These are phyloP conservation scores for Rosa hybrid DNA, from an alignment of 331 rosid genomes.

Conservation along the genomic window DNA sequence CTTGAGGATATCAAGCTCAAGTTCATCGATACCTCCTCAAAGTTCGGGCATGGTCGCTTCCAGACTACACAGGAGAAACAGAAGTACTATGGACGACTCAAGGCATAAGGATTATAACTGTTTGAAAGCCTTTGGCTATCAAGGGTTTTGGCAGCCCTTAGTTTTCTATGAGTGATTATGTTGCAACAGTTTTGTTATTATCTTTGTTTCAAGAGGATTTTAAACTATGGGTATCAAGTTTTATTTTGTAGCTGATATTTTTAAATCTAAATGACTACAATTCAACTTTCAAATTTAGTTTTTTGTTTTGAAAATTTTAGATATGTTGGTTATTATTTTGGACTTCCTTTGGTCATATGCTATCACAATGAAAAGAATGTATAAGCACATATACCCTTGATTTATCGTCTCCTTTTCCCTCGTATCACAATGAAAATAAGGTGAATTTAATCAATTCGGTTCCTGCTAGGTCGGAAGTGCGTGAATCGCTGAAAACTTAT, in stretches of 20 bases:
- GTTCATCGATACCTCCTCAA: slow-evolving; percentile 86
- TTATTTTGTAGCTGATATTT: not conserved
- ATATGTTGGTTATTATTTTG: no score
- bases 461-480: no score
- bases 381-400: no score
- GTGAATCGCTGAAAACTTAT: no score
- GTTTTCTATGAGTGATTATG: not conserved
- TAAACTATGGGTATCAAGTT: not conserved
- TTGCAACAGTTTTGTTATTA: not conserved
- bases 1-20: slow-evolving; percentile 73
- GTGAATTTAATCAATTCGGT: no score
- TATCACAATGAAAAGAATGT: no score
- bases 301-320: no score
- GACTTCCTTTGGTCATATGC: no score
- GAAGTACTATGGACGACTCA: slow-evolving; percentile 73
- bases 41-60: slow-evolving; percentile 87
- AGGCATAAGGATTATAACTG: slow-evolving; percentile 40
- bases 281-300: no score
- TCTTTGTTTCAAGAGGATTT: not conserved
- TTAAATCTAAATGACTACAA: not conserved
- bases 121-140: not conserved
- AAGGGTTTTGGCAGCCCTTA: not conserved
- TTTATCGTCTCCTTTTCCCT: no score
- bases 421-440: no score
- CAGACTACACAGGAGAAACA: slow-evolving; percentile 81